These are phyloP conservation scores for Boletus smithii DNA, from an alignment of 1,284 basidiomycete genomes.

Conservation along the genomic window DNA sequence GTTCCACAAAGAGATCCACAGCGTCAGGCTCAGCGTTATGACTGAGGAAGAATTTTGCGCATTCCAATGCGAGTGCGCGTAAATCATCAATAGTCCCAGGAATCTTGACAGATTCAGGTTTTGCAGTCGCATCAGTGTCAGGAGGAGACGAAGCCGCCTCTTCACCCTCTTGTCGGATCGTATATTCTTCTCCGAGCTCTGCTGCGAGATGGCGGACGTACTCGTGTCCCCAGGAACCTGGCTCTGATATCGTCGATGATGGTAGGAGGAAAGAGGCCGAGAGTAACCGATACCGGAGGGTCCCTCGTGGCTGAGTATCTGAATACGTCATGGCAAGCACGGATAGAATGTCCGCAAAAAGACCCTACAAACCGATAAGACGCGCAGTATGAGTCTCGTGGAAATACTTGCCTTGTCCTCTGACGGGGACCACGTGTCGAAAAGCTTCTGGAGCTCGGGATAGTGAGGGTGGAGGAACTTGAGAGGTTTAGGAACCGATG, in stretches of 20 bases:
- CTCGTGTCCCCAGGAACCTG: conserved; percentile 98
- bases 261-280: conserved; percentile 69
- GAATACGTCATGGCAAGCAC: conserved; percentile 99
- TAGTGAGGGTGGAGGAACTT: conserved; percentile 98
- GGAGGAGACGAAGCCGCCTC: conserved; percentile 29
- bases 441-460: conserved; percentile 79
- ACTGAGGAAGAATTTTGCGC: conserved; percentile 87
- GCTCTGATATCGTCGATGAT: conserved; percentile 72
- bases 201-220: conserved; percentile 97
- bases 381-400: not conserved
- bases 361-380: conserved; percentile 51
- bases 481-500: conserved; percentile 98
- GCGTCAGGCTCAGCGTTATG: conserved; percentile 99
- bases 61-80: conserved; percentile 75
- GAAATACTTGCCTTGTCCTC: conserved; percentile 67
- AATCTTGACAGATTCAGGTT: conserved; percentile 32
- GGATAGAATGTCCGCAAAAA: conserved; percentile 98
- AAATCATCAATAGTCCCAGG: conserved; percentile 71
- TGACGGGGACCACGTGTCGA: conserved; percentile 76
- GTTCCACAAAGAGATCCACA: conserved; percentile 91
- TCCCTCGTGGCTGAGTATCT: conserved; percentile 92
- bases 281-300: conserved; percentile 86
- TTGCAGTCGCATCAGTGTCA: conserved; percentile 33
- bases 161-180: conserved; percentile 52
- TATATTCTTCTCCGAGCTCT: conserved; percentile 94